A percentile compares a stretch with the other conserved stretches of the same genome.
phyloP scores from a whole-genome alignment of 345 rosid genomes.

The Melaleuca alternifolia region DNA sequence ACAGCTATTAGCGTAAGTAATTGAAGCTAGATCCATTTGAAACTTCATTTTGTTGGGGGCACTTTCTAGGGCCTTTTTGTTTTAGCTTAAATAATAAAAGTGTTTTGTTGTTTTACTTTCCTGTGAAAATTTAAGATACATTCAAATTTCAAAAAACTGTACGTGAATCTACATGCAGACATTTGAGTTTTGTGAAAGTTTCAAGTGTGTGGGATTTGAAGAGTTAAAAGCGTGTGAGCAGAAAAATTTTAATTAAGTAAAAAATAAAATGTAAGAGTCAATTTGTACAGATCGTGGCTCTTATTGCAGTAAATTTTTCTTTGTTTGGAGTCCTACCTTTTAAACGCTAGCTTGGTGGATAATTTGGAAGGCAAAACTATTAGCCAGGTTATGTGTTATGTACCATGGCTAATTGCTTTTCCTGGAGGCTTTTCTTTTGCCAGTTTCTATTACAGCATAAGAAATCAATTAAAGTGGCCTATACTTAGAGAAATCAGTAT shows the following conservation, averaged over 20 bases:
- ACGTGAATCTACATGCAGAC: not conserved
- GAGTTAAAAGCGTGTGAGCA: not conserved
- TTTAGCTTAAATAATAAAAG: not conserved
- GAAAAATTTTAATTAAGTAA: not conserved
- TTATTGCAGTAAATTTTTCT: not conserved
- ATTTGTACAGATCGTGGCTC: not conserved
- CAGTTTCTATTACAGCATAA: not conserved
- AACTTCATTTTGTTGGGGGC: not conserved
- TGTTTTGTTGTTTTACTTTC: not conserved
- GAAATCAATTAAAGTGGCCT: not conserved
- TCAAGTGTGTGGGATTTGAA: not conserved
- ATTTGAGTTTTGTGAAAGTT: not conserved
- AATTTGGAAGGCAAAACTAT: not conserved
- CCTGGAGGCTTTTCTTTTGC: not conserved
- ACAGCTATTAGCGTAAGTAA: conserved; percentile 20
- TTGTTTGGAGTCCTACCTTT: not conserved
- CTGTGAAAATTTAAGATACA: not conserved
- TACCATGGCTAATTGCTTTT: not conserved
- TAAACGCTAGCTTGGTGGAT: not conserved
- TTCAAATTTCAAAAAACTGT: not conserved
- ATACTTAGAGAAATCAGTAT: not conserved
- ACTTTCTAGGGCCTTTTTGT: not conserved
- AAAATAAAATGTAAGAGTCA: not conserved
- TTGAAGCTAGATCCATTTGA: not conserved
- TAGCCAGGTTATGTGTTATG: not conserved